phyloP scores from a whole-genome alignment of 352 stramenopile species.

The Phytophthora sp. region DNA sequence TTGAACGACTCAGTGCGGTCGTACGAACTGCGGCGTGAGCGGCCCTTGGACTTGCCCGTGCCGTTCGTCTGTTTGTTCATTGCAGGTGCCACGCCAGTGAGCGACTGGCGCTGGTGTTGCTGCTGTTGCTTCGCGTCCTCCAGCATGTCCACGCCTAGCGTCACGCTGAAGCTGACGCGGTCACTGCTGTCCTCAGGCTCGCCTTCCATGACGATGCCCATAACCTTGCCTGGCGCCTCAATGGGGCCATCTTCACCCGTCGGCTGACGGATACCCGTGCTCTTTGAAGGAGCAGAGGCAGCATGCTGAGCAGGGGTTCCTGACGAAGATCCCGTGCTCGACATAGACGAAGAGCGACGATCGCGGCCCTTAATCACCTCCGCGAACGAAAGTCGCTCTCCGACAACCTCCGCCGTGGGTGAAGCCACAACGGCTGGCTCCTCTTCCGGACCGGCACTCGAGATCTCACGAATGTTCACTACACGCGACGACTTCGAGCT shows the following conservation, averaged over 20 bases:
- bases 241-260: constrained; percentile 81
- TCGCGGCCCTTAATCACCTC: constrained; percentile 56
- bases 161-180: constrained; percentile 87
- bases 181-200: constrained; percentile 60
- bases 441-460: constrained; percentile 38
- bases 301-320: constrained; percentile 23
- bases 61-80: constrained; percentile 30
- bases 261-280: constrained; percentile 61
- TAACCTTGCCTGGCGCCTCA: constrained; percentile 74
- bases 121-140: constrained; percentile 76
- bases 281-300: constrained; percentile 21
- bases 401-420: constrained; percentile 38
- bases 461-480: constrained; percentile 79
- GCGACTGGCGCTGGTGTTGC: constrained; percentile 49
- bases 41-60: constrained; percentile 42
- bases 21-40: constrained; percentile 58
- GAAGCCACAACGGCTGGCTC: constrained; percentile 36
- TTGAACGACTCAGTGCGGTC: constrained; percentile 50
- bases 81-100: constrained; percentile 39
- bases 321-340: constrained; percentile 37
- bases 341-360: constrained; percentile 53
- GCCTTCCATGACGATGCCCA: constrained; percentile 73
- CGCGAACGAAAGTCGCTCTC: constrained; percentile 53
- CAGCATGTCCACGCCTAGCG: constrained; percentile 65
- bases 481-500: constrained; percentile 69